Conservation (phyloP, 2,329 filamentous ascomycete species). For the Diaporthe citri region DNA sequence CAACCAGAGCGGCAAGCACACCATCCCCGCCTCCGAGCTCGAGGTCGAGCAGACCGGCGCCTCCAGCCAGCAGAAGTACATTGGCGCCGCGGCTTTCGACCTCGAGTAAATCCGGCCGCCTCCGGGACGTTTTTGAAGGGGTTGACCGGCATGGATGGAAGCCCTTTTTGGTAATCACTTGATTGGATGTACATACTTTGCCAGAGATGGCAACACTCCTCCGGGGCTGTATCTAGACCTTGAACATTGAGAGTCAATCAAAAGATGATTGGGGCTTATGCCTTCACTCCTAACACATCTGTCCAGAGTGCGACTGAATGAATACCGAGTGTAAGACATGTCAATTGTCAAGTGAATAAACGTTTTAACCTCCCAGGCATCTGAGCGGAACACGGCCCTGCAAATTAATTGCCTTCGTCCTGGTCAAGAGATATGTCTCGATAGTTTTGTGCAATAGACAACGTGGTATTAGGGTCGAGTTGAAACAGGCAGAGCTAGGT, state of each 20-base stretch:
- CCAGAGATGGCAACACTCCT: not conserved
- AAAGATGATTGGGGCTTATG: slow-evolving; percentile 7
- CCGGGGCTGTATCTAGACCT: not conserved
- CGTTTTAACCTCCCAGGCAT: not conserved
- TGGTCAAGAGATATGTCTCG: too few relatives aligned
- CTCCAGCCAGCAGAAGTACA: slow-evolving; percentile 47
- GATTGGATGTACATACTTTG: slow-evolving; percentile 29
- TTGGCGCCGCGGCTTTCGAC: slow-evolving; percentile 45
- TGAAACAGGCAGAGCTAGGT: too few relatives aligned
- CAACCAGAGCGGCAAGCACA: slow-evolving; percentile 46
- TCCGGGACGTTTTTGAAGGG: not conserved
- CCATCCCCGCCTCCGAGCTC: slow-evolving; percentile 46
- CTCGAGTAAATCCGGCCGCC: slow-evolving; percentile 25
- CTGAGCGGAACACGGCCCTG: not conserved
- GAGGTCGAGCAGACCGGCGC: slow-evolving; percentile 29
- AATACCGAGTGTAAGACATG: too few relatives aligned
- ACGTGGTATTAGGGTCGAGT: too few relatives aligned
- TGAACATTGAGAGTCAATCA: slow-evolving; percentile 1
- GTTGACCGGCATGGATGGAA: not conserved
- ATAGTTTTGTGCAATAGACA: too few relatives aligned
- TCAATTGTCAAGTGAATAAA: not conserved
- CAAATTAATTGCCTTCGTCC: too few relatives aligned
- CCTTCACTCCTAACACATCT: not conserved
- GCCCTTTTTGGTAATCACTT: not conserved
- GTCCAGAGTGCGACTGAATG: not conserved